A percentile compares a stretch with the other conserved stretches of the same genome.
Evolutionary conservation across 345 rosid genomes (phyloP).

Genomic region (Balakata baccata): DNA sequence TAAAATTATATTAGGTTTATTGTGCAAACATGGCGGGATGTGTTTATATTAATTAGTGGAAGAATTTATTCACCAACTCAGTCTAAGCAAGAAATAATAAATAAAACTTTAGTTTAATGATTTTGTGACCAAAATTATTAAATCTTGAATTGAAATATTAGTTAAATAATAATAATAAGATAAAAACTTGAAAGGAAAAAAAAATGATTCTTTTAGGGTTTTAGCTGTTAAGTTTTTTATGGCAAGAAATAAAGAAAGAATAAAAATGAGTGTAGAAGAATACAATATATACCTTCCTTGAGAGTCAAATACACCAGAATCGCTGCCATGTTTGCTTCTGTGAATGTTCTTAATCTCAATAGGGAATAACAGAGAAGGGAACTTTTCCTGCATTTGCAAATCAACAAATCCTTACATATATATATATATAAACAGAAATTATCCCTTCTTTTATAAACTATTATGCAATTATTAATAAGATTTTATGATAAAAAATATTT

Average conservation of each 20-base stretch:
- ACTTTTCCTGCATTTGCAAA: slow-evolving; percentile 52
- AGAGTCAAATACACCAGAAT: slow-evolving; percentile 69
- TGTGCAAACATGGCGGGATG: too few relatives aligned
- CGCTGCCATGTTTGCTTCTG: slow-evolving; percentile 74
- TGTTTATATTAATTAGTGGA: too few relatives aligned
- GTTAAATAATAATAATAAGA: too few relatives aligned
- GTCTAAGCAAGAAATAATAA: too few relatives aligned
- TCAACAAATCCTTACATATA: neutral
- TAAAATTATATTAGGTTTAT: too few relatives aligned
- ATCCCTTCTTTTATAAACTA: neutral
- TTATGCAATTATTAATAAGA: too few relatives aligned
- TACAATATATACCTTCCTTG: slow-evolving; percentile 58
- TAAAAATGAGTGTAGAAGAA: neutral
- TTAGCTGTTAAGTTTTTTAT: neutral
- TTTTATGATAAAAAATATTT: too few relatives aligned
- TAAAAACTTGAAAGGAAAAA: neutral
- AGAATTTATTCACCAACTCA: too few relatives aligned
- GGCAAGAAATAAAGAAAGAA: neutral
- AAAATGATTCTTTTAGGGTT: neutral
- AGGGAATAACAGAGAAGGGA: slow-evolving; percentile 54
- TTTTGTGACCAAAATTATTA: too few relatives aligned
- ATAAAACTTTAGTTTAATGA: too few relatives aligned
- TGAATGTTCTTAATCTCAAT: slow-evolving; percentile 72
- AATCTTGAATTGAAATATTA: too few relatives aligned
- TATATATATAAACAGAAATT: neutral